These are phyloP conservation scores for Solanum tacnaense DNA, from an alignment of 257 asterid genomes.

Conservation along the genomic window DNA sequence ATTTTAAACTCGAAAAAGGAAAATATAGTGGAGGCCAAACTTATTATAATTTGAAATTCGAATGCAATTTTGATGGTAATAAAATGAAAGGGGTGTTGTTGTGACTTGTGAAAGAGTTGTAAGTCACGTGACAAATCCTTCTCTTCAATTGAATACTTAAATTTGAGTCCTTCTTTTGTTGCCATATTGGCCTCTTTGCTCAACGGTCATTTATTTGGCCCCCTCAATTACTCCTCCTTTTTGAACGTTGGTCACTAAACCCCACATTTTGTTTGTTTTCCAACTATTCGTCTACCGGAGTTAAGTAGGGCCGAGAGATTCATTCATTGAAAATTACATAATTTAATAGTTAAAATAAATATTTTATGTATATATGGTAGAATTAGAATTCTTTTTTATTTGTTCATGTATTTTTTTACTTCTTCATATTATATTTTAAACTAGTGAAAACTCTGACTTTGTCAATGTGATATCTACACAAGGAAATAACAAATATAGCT, in stretches of 20 bases:
- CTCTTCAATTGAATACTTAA: background rate
- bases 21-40: no score
- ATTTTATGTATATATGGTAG: no score
- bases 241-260: background rate
- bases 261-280: background rate
- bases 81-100: background rate
- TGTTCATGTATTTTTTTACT: background rate
- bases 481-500: background rate
- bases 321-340: no score
- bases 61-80: no score
- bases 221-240: background rate
- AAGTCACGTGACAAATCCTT: background rate
- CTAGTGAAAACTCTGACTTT: fast-evolving
- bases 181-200: background rate
- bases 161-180: background rate
- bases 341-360: no score
- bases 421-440: no score
- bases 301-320: no score
- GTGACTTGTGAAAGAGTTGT: background rate
- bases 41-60: no score
- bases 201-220: constrained; percentile 16
- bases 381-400: no score
- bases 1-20: no score
- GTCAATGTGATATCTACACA: background rate
- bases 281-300: no score